Evolutionary conservation across 2,329 filamentous ascomycete genomes (phyloP), one percentile per base, ranked within the genome.

Genomic region (Alternaria burnsii): DNA sequence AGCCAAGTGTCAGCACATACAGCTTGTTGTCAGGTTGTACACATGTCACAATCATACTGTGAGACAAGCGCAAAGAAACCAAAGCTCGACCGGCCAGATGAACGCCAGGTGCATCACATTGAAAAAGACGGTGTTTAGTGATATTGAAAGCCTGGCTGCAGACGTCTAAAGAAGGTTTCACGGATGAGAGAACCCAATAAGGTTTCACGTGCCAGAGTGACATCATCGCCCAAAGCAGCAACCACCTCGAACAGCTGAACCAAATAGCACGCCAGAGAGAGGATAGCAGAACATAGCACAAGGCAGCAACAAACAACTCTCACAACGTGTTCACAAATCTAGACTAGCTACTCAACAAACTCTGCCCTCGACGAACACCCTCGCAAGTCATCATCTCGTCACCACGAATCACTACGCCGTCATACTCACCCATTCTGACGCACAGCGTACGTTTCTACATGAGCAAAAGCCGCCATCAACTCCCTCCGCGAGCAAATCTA

Each of bases 201-300:
- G 11, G 38, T 28, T 58, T 56, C 70, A 71, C 65, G 70, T 68
- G 65, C 46, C 18, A 38, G 4, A 32, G 36, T 75, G 71, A 74
- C 72, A 70, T 75, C 72, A 75, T 71, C 38, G 58, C 70, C 67
- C 46, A 60, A 71, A 67, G 42, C 60, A 54, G 70, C 48, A 71
- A 67, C 50, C 53, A 70, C 58, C 62, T 70, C 28, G 0, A 30
- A 52, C 30, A 36, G n/a, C 16, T 22, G 43, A 53, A 43, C 57
- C 43, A 34, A 43, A 58, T 10, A 51, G 44, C 30, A 70, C 62
- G 68, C 51, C 24, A 26, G 68, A 66, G 48, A 55, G 53, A 56
- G 48, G 63, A 69, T 48, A 11, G 28, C 54, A 51, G 22, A 51
- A 22, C 36, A 32, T 50, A 28, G 36, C 41, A 14, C 59, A 59